Percentiles rank a stretch among this genome's conserved stretches.
Conservation (phyloP, 208 protist genomes). For the Leptomonas seymouri region DNA sequence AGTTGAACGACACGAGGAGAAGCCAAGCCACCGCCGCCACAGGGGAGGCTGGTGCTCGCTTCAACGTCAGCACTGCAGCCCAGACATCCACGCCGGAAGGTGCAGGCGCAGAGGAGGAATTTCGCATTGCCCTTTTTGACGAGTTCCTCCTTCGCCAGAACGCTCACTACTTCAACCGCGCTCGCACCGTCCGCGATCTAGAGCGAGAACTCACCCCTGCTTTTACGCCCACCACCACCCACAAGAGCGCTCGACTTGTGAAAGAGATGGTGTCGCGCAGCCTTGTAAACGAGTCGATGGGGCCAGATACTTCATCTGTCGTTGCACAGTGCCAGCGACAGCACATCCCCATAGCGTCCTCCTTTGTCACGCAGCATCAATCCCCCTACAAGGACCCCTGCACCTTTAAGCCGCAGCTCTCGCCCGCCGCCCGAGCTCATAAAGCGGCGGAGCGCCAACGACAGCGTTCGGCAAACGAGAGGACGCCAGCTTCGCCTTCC, state of each 20-base stretch:
- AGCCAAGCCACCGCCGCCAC: not conserved
- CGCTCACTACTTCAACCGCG: slow-evolving; percentile 51
- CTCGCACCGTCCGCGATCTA: slow-evolving; percentile 46
- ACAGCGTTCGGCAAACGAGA: not conserved
- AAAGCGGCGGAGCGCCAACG: slow-evolving; percentile 11
- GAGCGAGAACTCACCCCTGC: slow-evolving; percentile 51
- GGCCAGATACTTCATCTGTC: slow-evolving; percentile 27
- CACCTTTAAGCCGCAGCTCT: slow-evolving; percentile 72
- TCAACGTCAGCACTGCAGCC: not conserved
- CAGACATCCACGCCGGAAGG: not conserved
- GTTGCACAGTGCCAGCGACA: slow-evolving; percentile 32
- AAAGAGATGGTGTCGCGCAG: slow-evolving; percentile 58
- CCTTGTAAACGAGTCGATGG: slow-evolving; percentile 34
- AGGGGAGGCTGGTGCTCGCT: no score
- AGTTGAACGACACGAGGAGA: not conserved
- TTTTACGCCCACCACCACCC: slow-evolving; percentile 67
- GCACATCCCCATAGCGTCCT: slow-evolving; percentile 40
- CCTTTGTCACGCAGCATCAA: slow-evolving; percentile 59
- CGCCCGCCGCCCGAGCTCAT: slow-evolving; percentile 32
- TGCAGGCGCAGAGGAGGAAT: slow-evolving; percentile 9
- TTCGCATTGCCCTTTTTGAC: slow-evolving; percentile 67
- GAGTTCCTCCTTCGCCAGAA: slow-evolving; percentile 83
- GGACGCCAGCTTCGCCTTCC: not conserved
- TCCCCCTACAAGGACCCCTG: slow-evolving; percentile 72
- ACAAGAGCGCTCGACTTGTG: slow-evolving; percentile 55